Evolutionary conservation across 495 filamentous ascomycete genomes (phyloP).

Genomic region (Neurospora sp.): DNA sequence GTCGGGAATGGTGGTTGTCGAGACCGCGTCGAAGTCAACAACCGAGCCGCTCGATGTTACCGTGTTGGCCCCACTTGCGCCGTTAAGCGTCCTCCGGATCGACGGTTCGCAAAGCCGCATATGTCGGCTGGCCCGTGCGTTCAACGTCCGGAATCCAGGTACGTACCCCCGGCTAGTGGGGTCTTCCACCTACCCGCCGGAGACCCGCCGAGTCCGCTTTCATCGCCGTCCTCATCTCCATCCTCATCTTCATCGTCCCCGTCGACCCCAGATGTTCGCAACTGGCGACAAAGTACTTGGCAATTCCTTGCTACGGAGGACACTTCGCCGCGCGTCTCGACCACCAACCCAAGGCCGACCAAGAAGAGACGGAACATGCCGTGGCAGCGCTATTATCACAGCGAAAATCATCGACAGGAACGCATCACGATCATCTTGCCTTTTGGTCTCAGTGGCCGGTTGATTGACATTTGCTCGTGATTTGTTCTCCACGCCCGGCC

Average conservation of each 20-base stretch:
- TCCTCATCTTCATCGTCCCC: background rate
- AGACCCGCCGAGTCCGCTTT: background rate
- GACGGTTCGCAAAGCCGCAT: background rate
- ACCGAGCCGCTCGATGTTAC: background rate
- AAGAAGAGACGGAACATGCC: background rate
- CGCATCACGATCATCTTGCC: background rate
- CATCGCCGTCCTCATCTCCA: background rate
- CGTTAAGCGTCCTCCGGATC: background rate
- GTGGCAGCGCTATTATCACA: background rate
- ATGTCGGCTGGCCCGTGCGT: background rate
- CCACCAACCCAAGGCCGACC: background rate
- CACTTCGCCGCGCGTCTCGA: background rate
- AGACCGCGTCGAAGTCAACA: background rate
- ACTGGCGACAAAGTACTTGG: background rate
- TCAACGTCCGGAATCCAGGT: background rate
- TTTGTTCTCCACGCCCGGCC: background rate
- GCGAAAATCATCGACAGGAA: background rate
- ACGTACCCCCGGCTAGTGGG: background rate
- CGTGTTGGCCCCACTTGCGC: background rate
- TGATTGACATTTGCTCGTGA: background rate
- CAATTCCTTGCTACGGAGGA: background rate
- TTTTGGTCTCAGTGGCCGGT: background rate
- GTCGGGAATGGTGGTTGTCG: background rate
- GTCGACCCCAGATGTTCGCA: background rate
- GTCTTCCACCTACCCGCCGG: background rate